Evolutionary conservation across 228 moss, liverwort and hornwort genomes (phyloP).

Genomic region (Sphagnum fallax): DNA sequence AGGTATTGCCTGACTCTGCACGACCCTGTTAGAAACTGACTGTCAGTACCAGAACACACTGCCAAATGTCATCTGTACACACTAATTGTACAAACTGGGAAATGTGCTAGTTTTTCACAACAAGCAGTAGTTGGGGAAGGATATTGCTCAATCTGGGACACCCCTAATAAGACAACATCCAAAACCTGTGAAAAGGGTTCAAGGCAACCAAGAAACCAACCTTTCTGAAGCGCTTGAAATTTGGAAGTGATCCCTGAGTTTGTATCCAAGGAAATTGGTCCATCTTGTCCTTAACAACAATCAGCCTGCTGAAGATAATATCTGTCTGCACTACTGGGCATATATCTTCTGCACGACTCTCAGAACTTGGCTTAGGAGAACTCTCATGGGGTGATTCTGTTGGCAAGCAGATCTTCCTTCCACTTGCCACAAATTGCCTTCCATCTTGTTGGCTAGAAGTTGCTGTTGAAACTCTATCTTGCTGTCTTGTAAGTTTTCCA

Average conservation of each 20-base stretch:
- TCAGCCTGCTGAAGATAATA: conserved; percentile 39
- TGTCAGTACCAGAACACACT: background rate
- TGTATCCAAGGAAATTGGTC: conserved; percentile 18
- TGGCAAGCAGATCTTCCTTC: conserved; percentile 1
- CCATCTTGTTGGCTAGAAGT: conserved; percentile 33
- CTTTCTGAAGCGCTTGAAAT: conserved; percentile 81
- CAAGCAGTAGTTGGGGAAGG: background rate
- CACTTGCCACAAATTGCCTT: conserved; percentile 9
- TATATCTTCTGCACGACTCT: conserved; percentile 8
- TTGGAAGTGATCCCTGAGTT: conserved; percentile 24
- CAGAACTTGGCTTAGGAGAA: background rate
- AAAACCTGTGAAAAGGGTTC: no score
- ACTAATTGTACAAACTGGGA: no score
- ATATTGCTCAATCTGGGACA: background rate
- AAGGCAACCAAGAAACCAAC: conserved; percentile 12
- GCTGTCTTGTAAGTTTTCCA: background rate
- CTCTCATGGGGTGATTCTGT: conserved; percentile 21
- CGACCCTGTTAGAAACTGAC: conserved; percentile 30
- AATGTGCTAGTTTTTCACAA: background rate
- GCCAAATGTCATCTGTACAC: background rate
- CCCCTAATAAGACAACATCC: background rate
- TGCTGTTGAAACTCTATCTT: conserved; percentile 2
- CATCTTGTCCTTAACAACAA: conserved; percentile 32
- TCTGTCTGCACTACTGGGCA: conserved; percentile 22
- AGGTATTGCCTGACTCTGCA: conserved; percentile 62